Evolutionary conservation across 177 flowering plant species (phyloP).

Genomic region (Tripterygium wilfordii): DNA sequence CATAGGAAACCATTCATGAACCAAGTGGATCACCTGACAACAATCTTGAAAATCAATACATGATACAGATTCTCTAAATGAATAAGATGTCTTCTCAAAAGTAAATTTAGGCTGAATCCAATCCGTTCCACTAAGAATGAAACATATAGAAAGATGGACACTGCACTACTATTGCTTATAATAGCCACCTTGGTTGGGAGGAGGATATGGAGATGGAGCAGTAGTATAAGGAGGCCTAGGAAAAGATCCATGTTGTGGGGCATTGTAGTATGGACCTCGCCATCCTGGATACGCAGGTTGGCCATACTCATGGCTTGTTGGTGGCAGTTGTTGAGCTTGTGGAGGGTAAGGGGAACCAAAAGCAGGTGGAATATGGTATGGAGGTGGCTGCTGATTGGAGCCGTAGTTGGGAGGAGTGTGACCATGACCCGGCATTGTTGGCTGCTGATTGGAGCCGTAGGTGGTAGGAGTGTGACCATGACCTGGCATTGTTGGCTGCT

Average conservation of each 20-base stretch:
- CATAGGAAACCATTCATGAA: too few relatives aligned
- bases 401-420: constrained; percentile 42
- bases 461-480: constrained; percentile 46
- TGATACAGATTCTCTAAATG: too few relatives aligned
- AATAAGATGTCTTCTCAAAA: too few relatives aligned
- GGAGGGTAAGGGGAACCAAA: constrained; percentile 48
- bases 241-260: constrained; percentile 62
- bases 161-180: constrained; percentile 44
- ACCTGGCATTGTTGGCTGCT: constrained; percentile 47
- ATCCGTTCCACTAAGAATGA: too few relatives aligned
- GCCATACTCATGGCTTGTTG: constrained; percentile 60
- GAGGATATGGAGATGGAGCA: constrained; percentile 56
- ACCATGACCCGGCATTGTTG: constrained; percentile 38
- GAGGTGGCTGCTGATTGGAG: constrained; percentile 48
- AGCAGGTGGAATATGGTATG: constrained; percentile 40
- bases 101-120: too few relatives aligned
- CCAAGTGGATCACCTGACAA: too few relatives aligned
- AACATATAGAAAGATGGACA: background rate
- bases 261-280: constrained; percentile 85
- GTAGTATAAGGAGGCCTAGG: constrained; percentile 90
- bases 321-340: constrained; percentile 51
- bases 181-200: constrained; percentile 62
- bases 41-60: too few relatives aligned
- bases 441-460: constrained; percentile 67
- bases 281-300: constrained; percentile 97